Evolutionary conservation across 2,329 filamentous ascomycete species (phyloP).

Genomic region (Didymellaceae sp.): DNA sequence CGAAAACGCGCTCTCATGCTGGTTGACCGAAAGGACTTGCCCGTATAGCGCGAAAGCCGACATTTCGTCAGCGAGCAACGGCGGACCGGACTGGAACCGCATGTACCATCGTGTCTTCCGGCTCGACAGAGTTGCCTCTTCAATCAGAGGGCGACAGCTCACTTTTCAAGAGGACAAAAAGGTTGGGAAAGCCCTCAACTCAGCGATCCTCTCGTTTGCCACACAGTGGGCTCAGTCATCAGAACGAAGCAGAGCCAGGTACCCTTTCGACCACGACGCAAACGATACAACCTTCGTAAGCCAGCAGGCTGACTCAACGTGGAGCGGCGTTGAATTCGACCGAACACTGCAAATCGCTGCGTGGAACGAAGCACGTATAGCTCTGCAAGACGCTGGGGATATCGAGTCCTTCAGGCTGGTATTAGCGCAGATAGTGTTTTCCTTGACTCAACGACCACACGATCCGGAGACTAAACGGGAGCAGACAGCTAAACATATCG

Average conservation of each 20-base stretch:
- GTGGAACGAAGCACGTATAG: conserved; percentile 53
- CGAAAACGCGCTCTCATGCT: conserved; percentile 61
- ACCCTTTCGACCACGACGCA: conserved; percentile 34
- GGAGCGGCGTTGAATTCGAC: conserved; percentile 38
- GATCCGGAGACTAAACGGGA: conserved; percentile 2
- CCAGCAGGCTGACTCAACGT: conserved; percentile 1
- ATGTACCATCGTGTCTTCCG: conserved; percentile 59
- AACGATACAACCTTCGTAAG: conserved; percentile 18
- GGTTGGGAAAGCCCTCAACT: conserved; percentile 55
- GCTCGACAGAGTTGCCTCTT: conserved; percentile 55
- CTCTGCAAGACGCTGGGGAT: conserved; percentile 47
- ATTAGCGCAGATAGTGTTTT: conserved; percentile 55
- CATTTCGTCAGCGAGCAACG: conserved; percentile 38
- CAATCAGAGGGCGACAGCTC: conserved; percentile 51
- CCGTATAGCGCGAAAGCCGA: conserved; percentile 53
- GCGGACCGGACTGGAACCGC: conserved; percentile 56
- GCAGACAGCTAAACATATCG: background rate
- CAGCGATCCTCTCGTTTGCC: conserved; percentile 61
- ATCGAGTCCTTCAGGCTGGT: conserved; percentile 56
- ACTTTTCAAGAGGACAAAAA: conserved; percentile 53
- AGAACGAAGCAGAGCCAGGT: conserved; percentile 34
- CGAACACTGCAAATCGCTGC: conserved; percentile 48
- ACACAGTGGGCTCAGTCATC: conserved; percentile 56
- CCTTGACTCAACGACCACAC: conserved; percentile 52
- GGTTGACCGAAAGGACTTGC: conserved; percentile 61